Conservation (phyloP, 2,329 filamentous ascomycete genomes). For the Aspergillus calidoustus region DNA sequence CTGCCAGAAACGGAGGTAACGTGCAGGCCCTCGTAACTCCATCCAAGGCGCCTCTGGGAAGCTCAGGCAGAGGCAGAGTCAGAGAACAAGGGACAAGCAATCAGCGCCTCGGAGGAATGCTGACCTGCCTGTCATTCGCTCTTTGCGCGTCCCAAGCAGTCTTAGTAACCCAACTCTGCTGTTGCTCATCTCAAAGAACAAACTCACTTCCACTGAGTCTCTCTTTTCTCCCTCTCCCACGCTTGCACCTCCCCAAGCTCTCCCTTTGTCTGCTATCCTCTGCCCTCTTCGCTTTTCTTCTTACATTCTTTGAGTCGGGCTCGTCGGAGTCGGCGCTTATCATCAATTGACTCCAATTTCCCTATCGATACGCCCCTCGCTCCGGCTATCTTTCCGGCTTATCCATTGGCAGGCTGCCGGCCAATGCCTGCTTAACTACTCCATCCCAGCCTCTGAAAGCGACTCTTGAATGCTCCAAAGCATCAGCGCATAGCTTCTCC, state of each 20-base stretch:
- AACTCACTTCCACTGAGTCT: conserved; percentile 11
- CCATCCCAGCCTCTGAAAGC: conserved; percentile 1
- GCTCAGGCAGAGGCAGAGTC: not conserved
- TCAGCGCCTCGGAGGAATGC: not conserved
- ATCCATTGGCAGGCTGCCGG: conserved; percentile 25
- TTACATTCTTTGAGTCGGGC: conserved; percentile 11
- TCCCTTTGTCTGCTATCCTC: not conserved
- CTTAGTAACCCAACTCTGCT: conserved; percentile 1
- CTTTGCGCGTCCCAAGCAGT: not conserved
- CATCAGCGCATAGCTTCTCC: conserved; percentile 20
- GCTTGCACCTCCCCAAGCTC: conserved; percentile 5
- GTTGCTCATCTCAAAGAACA: conserved; percentile 8
- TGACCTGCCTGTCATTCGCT: not conserved
- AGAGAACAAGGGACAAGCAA: not conserved
- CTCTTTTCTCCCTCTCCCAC: conserved; percentile 3
- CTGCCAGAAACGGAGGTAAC: conserved; percentile 11
- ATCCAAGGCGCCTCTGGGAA: not conserved
- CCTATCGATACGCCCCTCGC: conserved; percentile 33
- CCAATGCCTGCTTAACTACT: conserved; percentile 9
- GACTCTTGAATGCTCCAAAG: conserved; percentile 4
- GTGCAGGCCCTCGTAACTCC: conserved; percentile 8
- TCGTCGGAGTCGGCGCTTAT: conserved; percentile 24
- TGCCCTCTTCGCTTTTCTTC: conserved; percentile 8
- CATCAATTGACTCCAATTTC: conserved; percentile 31
- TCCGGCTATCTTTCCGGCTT: conserved; percentile 37